phyloP scores from a whole-genome alignment of 495 filamentous ascomycete genomes.

The Clohesyomyces aquaticus region DNA sequence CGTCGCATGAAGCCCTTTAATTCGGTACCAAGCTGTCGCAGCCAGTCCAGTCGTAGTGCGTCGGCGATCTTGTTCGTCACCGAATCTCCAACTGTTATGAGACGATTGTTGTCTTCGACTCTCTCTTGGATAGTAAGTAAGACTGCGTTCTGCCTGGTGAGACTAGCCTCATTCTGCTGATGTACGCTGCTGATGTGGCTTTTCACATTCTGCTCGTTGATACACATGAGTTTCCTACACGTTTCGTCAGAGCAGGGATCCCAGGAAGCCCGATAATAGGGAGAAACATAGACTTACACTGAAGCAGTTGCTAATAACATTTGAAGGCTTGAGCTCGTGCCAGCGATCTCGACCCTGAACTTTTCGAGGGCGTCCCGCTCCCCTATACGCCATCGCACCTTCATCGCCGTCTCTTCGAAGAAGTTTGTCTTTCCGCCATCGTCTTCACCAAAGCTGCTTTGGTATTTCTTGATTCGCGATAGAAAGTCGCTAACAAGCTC shows the following conservation, averaged over 20 bases:
- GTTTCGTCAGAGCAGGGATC: slow-evolving; percentile 25
- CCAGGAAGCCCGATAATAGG: not conserved
- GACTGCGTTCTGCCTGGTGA: not conserved
- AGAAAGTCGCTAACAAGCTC: slow-evolving; percentile 21
- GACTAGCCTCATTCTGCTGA: not conserved
- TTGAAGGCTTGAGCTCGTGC: slow-evolving; percentile 43
- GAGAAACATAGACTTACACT: not conserved
- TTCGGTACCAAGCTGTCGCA: not conserved
- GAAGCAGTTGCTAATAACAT: slow-evolving; percentile 41
- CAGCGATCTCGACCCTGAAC: slow-evolving; percentile 44
- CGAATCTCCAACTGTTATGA: not conserved
- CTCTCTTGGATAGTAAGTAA: not conserved
- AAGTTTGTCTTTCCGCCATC: not conserved
- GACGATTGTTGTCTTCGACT: not conserved
- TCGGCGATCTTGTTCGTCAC: not conserved
- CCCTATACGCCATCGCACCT: slow-evolving; percentile 45
- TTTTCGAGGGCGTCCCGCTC: slow-evolving; percentile 43
- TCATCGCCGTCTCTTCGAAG: slow-evolving; percentile 29
- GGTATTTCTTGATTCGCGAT: slow-evolving; percentile 15
- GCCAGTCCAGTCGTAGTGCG: not conserved
- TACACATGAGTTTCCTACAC: not conserved
- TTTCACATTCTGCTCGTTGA: slow-evolving; percentile 5
- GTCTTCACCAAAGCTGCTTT: not conserved
- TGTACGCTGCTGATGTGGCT: not conserved
- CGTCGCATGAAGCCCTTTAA: not conserved